These are phyloP conservation scores for Populus deltoides DNA, from an alignment of 345 rosid genomes.

Conservation along the genomic window DNA sequence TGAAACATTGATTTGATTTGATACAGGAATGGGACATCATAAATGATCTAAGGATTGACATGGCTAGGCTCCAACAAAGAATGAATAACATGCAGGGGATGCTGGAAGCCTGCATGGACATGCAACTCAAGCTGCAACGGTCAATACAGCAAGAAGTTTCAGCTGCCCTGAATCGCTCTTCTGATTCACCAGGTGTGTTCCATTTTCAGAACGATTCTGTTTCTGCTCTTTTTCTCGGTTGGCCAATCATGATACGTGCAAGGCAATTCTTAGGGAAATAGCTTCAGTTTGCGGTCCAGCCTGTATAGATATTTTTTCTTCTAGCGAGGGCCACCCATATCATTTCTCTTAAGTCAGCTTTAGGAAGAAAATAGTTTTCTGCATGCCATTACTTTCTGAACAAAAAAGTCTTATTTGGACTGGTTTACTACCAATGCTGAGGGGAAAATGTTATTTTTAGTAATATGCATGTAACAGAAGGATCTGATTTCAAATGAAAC, in stretches of 20 bases:
- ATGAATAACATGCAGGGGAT: constrained; percentile 89
- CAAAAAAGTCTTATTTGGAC: background rate
- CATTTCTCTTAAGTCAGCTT: background rate
- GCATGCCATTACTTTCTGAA: background rate
- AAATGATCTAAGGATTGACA: constrained; percentile 81
- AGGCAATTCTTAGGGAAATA: background rate
- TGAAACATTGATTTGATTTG: constrained; percentile 13
- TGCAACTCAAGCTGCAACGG: constrained; percentile 94
- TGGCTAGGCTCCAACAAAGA: constrained; percentile 90
- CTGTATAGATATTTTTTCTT: background rate
- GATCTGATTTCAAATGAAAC: too few relatives aligned
- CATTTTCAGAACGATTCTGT: background rate
- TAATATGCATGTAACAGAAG: background rate
- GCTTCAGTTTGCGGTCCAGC: background rate
- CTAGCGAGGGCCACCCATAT: background rate
- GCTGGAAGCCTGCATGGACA: constrained; percentile 97
- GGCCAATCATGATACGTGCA: background rate
- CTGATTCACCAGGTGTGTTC: constrained; percentile 50
- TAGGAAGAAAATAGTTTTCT: background rate
- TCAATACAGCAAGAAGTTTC: constrained; percentile 89
- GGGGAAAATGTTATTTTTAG: background rate
- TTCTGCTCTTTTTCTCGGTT: background rate
- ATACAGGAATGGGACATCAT: constrained; percentile 79
- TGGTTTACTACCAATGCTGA: background rate
- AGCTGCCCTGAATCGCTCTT: constrained; percentile 70